Conservation (phyloP, 106 monocot species). For the Dendrobium nobile region DNA sequence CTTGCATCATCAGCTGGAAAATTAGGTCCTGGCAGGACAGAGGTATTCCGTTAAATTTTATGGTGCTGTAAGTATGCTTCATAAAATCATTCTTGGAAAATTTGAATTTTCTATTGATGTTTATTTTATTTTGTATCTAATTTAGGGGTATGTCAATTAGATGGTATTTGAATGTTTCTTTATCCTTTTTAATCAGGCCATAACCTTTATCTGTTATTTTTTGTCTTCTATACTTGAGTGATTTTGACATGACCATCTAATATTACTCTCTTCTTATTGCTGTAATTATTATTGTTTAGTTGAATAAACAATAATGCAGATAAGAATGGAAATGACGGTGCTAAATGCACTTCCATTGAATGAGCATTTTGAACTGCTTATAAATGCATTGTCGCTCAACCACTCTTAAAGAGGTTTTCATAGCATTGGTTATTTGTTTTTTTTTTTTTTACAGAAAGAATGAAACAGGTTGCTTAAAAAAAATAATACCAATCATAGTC, state of each 20-base stretch:
- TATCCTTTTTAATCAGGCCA: background rate
- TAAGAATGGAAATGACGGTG: background rate
- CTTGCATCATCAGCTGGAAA: slow-evolving; percentile 23
- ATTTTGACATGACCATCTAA: slow-evolving; percentile 1
- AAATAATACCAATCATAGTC: background rate
- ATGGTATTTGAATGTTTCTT: background rate
- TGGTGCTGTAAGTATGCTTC: background rate
- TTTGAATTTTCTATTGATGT: background rate
- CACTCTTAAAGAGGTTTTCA: background rate
- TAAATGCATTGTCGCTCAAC: background rate
- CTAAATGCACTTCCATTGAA: background rate
- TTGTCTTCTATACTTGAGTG: background rate
- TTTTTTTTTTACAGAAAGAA: background rate
- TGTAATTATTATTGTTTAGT: background rate
- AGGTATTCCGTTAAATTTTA: slow-evolving; percentile 13
- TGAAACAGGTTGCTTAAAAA: background rate
- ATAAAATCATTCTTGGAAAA: background rate
- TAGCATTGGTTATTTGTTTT: background rate
- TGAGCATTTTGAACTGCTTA: background rate
- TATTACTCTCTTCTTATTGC: background rate
- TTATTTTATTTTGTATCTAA: background rate
- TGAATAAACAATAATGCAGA: background rate
- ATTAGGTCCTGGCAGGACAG: slow-evolving; percentile 26
- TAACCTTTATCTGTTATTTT: background rate
- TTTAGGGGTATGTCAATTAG: background rate